phyloP scores from a whole-genome alignment of 345 rosid species.

The Gossypioides kirkii region DNA sequence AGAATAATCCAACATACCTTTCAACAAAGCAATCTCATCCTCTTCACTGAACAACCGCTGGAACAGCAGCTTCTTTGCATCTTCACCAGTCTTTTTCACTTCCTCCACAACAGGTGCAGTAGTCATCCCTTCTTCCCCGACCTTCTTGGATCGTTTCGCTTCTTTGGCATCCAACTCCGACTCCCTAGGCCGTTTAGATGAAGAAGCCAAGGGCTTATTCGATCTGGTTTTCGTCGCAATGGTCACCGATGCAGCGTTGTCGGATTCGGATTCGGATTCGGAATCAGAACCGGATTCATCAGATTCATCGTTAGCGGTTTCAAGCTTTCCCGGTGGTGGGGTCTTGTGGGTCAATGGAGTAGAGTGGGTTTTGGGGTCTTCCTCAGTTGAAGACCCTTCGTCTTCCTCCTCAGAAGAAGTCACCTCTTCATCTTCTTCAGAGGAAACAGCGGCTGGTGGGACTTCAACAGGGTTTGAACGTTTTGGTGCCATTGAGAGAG shows the following conservation, averaged over 20 bases:
- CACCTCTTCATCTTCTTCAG: background rate
- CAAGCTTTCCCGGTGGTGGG: background rate
- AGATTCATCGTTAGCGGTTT: background rate
- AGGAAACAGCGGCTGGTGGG: background rate
- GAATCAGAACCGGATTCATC: background rate
- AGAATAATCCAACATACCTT: too few species aligned
- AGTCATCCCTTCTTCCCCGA: background rate
- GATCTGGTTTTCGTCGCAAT: background rate
- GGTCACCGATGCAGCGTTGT: too few species aligned
- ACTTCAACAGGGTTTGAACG: too few species aligned
- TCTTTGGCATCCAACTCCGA: background rate
- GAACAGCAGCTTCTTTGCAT: conserved; percentile 18
- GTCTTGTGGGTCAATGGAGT: background rate
- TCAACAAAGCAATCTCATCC: too few species aligned
- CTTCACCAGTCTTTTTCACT: conserved; percentile 3
- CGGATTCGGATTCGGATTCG: too few species aligned
- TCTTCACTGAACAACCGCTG: background rate
- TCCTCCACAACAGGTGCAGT: background rate
- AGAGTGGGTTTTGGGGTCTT: background rate
- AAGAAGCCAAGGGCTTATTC: conserved; percentile 1
- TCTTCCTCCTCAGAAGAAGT: conserved; percentile 6
- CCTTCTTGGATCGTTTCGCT: background rate
- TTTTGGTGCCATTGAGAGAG: too few species aligned
- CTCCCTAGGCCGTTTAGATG: background rate
- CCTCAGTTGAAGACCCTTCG: background rate